These are phyloP conservation scores for Tetracladium marchalianum DNA, from an alignment of 495 filamentous ascomycete genomes.

Conservation along the genomic window DNA sequence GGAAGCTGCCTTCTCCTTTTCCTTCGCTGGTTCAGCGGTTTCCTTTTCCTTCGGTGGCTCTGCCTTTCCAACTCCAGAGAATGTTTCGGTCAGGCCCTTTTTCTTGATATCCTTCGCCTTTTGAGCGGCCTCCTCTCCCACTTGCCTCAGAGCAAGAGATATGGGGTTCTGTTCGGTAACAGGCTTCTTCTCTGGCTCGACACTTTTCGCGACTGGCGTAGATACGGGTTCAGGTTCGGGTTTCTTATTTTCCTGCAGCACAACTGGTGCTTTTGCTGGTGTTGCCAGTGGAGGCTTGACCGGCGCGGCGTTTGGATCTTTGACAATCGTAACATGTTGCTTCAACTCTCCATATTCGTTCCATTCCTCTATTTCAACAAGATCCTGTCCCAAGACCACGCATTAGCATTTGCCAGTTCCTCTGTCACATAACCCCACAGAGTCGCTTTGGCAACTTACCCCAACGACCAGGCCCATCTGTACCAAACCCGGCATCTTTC, in stretches of 20 bases:
- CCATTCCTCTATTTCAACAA: conserved; percentile 95
- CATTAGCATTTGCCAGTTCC: background rate
- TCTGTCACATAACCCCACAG: background rate
- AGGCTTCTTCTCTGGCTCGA: conserved; percentile 9
- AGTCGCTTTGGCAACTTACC: conserved; percentile 42
- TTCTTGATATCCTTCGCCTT: conserved; percentile 43
- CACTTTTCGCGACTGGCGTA: conserved; percentile 11
- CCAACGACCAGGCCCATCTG: conserved; percentile 80
- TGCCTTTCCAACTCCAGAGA: conserved; percentile 12
- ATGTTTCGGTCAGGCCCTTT: conserved; percentile 10
- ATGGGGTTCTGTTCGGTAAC: conserved; percentile 15
- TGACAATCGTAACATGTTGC: conserved; percentile 56
- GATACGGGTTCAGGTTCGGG: conserved; percentile 9
- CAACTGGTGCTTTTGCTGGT: conserved; percentile 16
- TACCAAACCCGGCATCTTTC: conserved; percentile 82
- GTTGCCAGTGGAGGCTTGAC: conserved; percentile 20
- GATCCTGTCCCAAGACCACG: conserved; percentile 47
- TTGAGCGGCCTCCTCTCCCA: conserved; percentile 60
- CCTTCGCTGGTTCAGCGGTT: conserved; percentile 10
- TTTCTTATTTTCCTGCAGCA: conserved; percentile 8
- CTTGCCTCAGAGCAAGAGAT: conserved; percentile 49
- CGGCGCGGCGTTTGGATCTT: conserved; percentile 24
- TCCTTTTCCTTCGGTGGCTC: conserved; percentile 4
- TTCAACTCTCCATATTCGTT: conserved; percentile 97
- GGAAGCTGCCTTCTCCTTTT: conserved; percentile 12